phyloP scores from a whole-genome alignment of 2,329 filamentous ascomycete genomes.

The Fusarium poae region DNA sequence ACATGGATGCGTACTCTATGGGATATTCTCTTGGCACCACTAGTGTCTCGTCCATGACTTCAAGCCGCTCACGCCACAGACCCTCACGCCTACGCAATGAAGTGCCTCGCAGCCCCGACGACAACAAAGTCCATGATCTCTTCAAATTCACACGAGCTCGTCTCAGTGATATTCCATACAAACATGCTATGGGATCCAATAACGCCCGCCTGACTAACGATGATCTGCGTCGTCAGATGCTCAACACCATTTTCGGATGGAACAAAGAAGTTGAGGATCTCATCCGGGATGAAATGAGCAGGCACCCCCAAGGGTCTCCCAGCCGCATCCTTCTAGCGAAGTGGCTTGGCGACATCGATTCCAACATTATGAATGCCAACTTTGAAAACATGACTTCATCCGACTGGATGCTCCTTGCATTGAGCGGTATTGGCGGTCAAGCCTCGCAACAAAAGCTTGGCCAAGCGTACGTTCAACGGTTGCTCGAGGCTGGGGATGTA shows the following conservation, averaged over 20 bases:
- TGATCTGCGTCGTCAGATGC: constrained; percentile 88
- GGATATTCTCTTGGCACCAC: constrained; percentile 56
- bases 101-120: constrained; percentile 80
- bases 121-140: constrained; percentile 78
- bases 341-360: constrained; percentile 89
- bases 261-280: constrained; percentile 84
- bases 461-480: constrained; percentile 88
- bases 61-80: constrained; percentile 60
- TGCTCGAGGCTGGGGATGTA: constrained; percentile 89
- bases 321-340: constrained; percentile 87
- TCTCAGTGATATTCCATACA: constrained; percentile 85
- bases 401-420: constrained; percentile 95
- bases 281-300: constrained; percentile 84
- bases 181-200: constrained; percentile 71
- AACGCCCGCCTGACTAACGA: constrained; percentile 76
- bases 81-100: constrained; percentile 85
- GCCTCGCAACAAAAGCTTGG: constrained; percentile 90
- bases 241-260: constrained; percentile 96
- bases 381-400: constrained; percentile 91
- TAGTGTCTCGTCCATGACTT: constrained; percentile 60
- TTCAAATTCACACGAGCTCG: constrained; percentile 88
- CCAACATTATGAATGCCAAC: constrained; percentile 83
- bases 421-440: constrained; percentile 84
- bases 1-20: constrained; percentile 68
- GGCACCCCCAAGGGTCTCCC: constrained; percentile 79